A percentile compares a stretch with the other conserved stretches of the same genome.
Conservation (phyloP, 371 early-diverging fungal genomes). For the Encephalitozoon romaleae region DNA sequence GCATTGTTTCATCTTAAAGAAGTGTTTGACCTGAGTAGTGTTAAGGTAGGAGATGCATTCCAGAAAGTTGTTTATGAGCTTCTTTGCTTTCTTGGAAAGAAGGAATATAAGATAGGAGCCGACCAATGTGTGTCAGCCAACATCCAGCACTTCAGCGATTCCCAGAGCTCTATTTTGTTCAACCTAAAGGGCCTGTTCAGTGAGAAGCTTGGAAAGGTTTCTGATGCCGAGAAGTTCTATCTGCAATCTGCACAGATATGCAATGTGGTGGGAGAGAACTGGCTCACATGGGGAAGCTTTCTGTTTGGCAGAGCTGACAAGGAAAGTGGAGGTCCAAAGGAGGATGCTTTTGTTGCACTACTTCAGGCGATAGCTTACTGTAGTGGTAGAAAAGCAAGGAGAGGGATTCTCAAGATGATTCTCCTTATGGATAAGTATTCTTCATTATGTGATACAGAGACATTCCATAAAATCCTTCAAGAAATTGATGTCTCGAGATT, state of each 20-base stretch:
- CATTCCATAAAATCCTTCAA: constrained; percentile 30
- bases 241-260: constrained; percentile 50
- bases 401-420: constrained; percentile 32
- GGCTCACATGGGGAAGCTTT: constrained; percentile 43
- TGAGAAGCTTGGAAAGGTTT: constrained; percentile 35
- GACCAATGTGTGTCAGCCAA: constrained; percentile 52
- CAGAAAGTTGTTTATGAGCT: constrained; percentile 51
- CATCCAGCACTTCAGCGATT: constrained; percentile 47
- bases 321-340: background rate
- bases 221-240: constrained; percentile 50
- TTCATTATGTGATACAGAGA: constrained; percentile 1
- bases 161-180: constrained; percentile 49
- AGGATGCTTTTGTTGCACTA: constrained; percentile 42
- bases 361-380: constrained; percentile 39
- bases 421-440: constrained; percentile 20
- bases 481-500: constrained; percentile 42
- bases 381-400: constrained; percentile 22
- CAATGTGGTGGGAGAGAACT: constrained; percentile 42
- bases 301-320: background rate
- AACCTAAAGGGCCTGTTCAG: constrained; percentile 37
- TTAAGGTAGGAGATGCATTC: constrained; percentile 57
- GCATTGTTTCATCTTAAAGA: constrained; percentile 41
- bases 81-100: constrained; percentile 47
- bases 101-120: constrained; percentile 43
- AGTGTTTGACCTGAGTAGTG: constrained; percentile 53